These are phyloP conservation scores for Pichia gijzeniarum DNA, from an alignment of 805 yeast genomes.

Conservation along the genomic window DNA sequence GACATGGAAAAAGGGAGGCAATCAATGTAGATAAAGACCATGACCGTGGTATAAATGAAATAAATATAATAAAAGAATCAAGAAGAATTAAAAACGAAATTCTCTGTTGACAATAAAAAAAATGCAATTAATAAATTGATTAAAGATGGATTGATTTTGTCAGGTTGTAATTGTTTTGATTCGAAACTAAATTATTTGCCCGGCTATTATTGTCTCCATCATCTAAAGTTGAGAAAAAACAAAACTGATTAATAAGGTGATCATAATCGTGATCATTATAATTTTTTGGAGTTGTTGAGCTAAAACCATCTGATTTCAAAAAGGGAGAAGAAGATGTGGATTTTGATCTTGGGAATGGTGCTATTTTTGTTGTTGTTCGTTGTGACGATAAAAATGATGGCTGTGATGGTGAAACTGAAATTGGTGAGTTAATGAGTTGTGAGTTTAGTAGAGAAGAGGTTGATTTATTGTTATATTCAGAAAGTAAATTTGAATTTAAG, in stretches of 20 bases:
- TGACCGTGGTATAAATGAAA: too few relatives aligned
- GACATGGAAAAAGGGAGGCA: too few relatives aligned
- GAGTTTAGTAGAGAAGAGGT: background rate
- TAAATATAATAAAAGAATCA: too few relatives aligned
- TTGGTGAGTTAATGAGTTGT: too few relatives aligned
- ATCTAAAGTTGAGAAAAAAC: slow-evolving; percentile 6
- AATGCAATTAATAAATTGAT: too few relatives aligned
- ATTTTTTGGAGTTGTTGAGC: slow-evolving; percentile 1
- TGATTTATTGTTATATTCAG: slow-evolving; percentile 1
- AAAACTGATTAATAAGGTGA: slow-evolving; percentile 7
- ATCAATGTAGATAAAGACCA: too few relatives aligned
- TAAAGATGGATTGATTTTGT: too few relatives aligned
- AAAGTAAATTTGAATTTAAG: slow-evolving; percentile 6
- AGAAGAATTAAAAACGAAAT: too few relatives aligned
- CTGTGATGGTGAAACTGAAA: too few relatives aligned
- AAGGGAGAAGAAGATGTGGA: background rate
- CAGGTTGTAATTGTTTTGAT: background rate
- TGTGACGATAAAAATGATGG: too few relatives aligned
- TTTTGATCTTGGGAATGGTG: background rate
- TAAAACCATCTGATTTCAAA: slow-evolving; percentile 8
- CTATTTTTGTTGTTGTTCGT: background rate
- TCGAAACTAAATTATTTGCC: too few relatives aligned
- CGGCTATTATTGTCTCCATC: background rate
- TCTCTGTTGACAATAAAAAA: too few relatives aligned
- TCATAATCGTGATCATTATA: slow-evolving; percentile 14